Percentiles rank a stretch among this genome's conserved stretches.
Conservation (phyloP, 1,284 basidiomycete genomes). For the Fereydounia khargensis region DNA sequence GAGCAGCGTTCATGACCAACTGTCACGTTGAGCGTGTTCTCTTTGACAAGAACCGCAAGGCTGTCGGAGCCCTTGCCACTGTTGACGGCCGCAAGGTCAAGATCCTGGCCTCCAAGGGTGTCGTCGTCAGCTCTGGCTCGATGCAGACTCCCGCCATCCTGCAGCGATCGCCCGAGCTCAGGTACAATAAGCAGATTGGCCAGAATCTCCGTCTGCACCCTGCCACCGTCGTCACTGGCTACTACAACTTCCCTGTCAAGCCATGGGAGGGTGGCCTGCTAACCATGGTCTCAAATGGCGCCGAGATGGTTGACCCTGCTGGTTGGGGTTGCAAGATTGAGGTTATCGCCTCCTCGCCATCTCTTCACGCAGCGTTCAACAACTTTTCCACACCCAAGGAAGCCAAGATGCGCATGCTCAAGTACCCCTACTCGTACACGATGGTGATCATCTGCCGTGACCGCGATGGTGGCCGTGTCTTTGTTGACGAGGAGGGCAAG, state of each 20-base stretch:
- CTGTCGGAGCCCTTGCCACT: constrained; percentile 43
- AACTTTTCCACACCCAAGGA: constrained; percentile 55
- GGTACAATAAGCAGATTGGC: constrained; percentile 60
- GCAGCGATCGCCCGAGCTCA: constrained; percentile 58
- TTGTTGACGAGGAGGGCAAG: constrained; percentile 57
- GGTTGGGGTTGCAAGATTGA: constrained; percentile 61
- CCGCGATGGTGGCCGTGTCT: constrained; percentile 55
- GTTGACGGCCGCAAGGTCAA: constrained; percentile 48
- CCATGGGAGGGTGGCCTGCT: constrained; percentile 61
- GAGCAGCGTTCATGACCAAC: constrained; percentile 56
- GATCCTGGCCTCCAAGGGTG: constrained; percentile 55
- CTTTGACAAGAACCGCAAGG: constrained; percentile 49
- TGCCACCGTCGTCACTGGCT: constrained; percentile 58
- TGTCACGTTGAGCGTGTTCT: constrained; percentile 58
- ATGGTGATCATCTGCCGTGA: constrained; percentile 55
- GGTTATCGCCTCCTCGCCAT: constrained; percentile 59
- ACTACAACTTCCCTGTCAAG: constrained; percentile 59
- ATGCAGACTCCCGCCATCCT: constrained; percentile 61
- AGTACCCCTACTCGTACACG: constrained; percentile 52
- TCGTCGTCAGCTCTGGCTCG: constrained; percentile 59
- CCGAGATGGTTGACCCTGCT: constrained; percentile 44
- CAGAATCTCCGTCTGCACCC: constrained; percentile 61
- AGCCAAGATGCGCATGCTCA: constrained; percentile 58
- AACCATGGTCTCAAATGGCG: constrained; percentile 58
- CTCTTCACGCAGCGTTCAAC: constrained; percentile 53